phyloP scores from a whole-genome alignment of 78 protist species.

The Dictyostelium intermedium region DNA sequence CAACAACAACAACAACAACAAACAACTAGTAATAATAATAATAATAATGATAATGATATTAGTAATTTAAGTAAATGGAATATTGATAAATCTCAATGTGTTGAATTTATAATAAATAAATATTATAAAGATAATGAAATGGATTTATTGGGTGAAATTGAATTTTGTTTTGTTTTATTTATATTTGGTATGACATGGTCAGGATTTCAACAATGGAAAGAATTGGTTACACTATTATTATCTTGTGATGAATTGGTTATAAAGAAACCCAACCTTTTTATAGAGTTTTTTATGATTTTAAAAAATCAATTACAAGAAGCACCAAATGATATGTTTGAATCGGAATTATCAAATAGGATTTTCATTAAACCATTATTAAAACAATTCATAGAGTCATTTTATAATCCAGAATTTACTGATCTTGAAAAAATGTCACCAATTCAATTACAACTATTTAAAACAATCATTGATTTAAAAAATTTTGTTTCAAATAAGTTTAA shows the following conservation, averaged over 20 bases:
- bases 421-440: background rate
- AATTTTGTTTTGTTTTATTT: slow-evolving; percentile 41
- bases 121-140: slow-evolving; percentile 1
- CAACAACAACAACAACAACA: background rate
- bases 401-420: background rate
- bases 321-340: slow-evolving; percentile 43
- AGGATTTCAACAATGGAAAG: slow-evolving; percentile 61
- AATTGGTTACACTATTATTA: background rate
- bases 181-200: slow-evolving; percentile 35
- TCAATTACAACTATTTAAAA: slow-evolving; percentile 10
- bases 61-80: slow-evolving; percentile 38
- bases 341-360: slow-evolving; percentile 34
- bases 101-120: background rate
- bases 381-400: slow-evolving; percentile 41
- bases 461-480: background rate
- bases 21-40: no score
- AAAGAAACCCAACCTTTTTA: background rate
- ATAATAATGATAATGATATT: background rate
- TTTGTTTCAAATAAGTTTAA: background rate
- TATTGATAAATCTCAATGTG: slow-evolving; percentile 31
- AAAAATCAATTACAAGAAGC: slow-evolving; percentile 22
- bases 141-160: slow-evolving; percentile 46
- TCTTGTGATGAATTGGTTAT: slow-evolving; percentile 28
- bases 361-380: slow-evolving; percentile 60
- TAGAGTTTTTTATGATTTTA: background rate